Evolutionary conservation across 192 early-diverging fungal genomes (phyloP).

Genomic region (Podila epigama): DNA sequence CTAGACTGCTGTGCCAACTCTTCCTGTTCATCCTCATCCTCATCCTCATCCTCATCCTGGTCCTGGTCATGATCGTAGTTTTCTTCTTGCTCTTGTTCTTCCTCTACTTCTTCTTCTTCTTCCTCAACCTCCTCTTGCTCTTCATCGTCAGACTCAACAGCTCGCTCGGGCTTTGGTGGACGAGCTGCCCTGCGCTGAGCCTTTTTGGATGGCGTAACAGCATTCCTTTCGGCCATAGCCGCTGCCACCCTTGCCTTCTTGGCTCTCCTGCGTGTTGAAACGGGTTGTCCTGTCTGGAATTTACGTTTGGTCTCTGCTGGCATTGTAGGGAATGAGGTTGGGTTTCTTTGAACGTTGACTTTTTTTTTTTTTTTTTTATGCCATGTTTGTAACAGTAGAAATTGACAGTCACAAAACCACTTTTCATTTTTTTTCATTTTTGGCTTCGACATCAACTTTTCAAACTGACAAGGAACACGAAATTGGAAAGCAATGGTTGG

Average conservation of each 20-base stretch:
- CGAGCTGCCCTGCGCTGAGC: conserved; percentile 19
- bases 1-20: conserved; percentile 4
- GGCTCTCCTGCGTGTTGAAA: conserved; percentile 37
- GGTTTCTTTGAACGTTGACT: conserved; percentile 1
- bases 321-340: background rate
- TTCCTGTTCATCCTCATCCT: background rate
- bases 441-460: background rate
- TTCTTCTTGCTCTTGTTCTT: conserved; percentile 8
- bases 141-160: conserved; percentile 6
- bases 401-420: background rate
- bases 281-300: conserved; percentile 44
- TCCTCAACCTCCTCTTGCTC: conserved; percentile 1
- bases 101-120: conserved; percentile 2
- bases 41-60: background rate
- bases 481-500: too few species aligned
- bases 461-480: background rate
- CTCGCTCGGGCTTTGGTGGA: conserved; percentile 8
- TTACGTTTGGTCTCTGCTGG: conserved; percentile 33
- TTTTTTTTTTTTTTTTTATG: conserved; percentile 3
- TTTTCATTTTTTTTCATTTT: background rate
- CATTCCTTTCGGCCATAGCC: conserved; percentile 4
- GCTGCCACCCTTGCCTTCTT: conserved; percentile 35
- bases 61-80: conserved; percentile 2
- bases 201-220: conserved; percentile 33
- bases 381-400: background rate